A percentile compares a stretch with the other conserved stretches of the same genome.
These are phyloP conservation scores for Aspergillus glaucus DNA, from an alignment of 2,329 filamentous ascomycete species.

Conservation along the genomic window DNA sequence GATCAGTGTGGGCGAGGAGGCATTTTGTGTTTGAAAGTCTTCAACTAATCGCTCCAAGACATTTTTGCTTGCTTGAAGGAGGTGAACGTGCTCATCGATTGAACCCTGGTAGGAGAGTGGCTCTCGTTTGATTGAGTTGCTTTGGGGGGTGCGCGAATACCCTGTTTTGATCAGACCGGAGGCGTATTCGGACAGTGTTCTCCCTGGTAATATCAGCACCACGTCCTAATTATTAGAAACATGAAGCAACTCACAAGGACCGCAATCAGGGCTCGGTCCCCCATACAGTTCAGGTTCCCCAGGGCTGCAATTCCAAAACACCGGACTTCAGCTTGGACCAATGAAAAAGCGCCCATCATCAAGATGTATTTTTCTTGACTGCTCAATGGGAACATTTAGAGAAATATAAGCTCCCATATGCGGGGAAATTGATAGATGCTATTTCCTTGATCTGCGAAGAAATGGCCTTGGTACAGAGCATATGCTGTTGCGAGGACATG, in stretches of 20 bases:
- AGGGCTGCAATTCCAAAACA: conserved; percentile 11
- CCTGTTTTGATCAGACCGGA: conserved; percentile 17
- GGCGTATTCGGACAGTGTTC: conserved; percentile 12
- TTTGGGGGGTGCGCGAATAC: conserved; percentile 14
- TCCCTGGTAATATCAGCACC: conserved; percentile 8
- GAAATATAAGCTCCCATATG: conserved; percentile 35
- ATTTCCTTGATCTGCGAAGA: conserved; percentile 24
- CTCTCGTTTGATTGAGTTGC: background rate
- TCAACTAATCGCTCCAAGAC: conserved; percentile 15
- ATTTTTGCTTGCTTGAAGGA: conserved; percentile 12
- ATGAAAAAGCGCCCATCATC: conserved; percentile 25
- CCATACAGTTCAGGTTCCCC: conserved; percentile 13
- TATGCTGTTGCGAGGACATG: conserved; percentile 29
- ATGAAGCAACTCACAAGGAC: conserved; percentile 13
- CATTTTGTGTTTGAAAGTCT: conserved; percentile 16
- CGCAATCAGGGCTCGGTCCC: conserved; percentile 13
- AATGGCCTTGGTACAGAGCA: conserved; percentile 26
- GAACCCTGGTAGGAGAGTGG: conserved; percentile 13
- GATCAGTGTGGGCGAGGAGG: conserved; percentile 15
- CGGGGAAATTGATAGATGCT: conserved; percentile 29
- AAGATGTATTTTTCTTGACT: conserved; percentile 16
- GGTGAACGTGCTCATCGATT: conserved; percentile 8
- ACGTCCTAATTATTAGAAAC: background rate
- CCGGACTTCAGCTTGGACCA: conserved; percentile 24
- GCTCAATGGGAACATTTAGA: conserved; percentile 20